phyloP scores from a whole-genome alignment of 2,329 filamentous ascomycete genomes.

The Moelleriella libera region DNA sequence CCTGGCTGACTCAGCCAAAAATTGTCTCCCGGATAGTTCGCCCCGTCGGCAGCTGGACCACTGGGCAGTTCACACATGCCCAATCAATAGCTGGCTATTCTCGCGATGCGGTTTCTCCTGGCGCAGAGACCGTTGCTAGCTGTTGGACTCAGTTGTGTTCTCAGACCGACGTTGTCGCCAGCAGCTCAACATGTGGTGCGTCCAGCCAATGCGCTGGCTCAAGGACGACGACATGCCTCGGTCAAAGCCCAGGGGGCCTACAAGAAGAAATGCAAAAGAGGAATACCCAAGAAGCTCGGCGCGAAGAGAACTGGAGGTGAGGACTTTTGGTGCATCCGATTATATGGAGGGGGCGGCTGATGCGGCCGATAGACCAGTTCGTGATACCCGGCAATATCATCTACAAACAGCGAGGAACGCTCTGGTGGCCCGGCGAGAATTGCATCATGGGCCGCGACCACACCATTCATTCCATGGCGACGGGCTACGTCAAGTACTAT shows the following conservation, averaged over 20 bases:
- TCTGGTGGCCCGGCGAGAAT: slow-evolving; percentile 93
- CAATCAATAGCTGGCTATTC: background rate
- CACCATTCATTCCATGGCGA: slow-evolving; percentile 75
- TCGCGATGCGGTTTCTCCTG: slow-evolving; percentile 30
- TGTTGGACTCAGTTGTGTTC: slow-evolving; percentile 13
- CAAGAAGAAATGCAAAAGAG: slow-evolving; percentile 48
- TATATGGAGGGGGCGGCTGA: slow-evolving; percentile 3
- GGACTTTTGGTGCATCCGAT: slow-evolving; percentile 12
- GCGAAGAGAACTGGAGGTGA: slow-evolving; percentile 83
- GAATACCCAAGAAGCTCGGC: slow-evolving; percentile 69
- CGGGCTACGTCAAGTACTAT: slow-evolving; percentile 96
- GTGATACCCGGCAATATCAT: slow-evolving; percentile 96
- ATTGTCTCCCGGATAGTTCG: background rate
- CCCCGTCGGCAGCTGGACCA: too few relatives aligned
- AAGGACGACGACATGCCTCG: slow-evolving; percentile 39
- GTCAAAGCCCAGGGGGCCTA: slow-evolving; percentile 54
- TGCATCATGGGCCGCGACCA: slow-evolving; percentile 90
- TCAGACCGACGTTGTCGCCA: background rate
- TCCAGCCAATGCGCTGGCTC: slow-evolving; percentile 25
- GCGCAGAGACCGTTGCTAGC: slow-evolving; percentile 31
- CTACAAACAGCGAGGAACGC: slow-evolving; percentile 88
- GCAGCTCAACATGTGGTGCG: slow-evolving; percentile 8
- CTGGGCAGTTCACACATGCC: too few relatives aligned
- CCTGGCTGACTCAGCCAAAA: slow-evolving; percentile 2
- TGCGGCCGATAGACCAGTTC: slow-evolving; percentile 53